Base-by-base conservation (phyloP, 176 grass and related monocot genomes). In the Luzula sylvatica region DNA sequence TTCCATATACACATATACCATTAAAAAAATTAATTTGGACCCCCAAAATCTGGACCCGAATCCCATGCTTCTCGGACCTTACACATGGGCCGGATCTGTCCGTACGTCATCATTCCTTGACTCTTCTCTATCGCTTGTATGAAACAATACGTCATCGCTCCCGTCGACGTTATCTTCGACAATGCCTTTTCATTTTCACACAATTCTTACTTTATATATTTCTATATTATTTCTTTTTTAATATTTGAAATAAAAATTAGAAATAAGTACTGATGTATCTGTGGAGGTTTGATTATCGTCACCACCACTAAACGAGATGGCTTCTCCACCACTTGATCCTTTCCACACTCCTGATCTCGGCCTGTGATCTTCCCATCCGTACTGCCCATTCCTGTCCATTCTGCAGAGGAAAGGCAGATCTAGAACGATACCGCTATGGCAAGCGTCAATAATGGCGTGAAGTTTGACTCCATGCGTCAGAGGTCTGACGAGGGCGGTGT, bases 101-200 rank as follows among this genome's bases (percentile, higher is more conserved):
- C n/a, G 24, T 98, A 98, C 24, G 92, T 98, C 21, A 47, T 64
- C 23, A 72, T 50, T 8, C 27, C 92, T 25, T 98, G 53, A 9
- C 30, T 9, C 42, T 55, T 68, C 62, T 72, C 39, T 50, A 92
- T 19, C 0, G 87, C 81, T 35, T 39, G 75, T 38, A 92, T 71
- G 81, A 92, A 86, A 60, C 87, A 85, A 73, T 86, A 52, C 12
- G 87, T 92, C 87, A 92, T 92, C 17, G 87, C 87, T 3, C 81
- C 87, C 1, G 79, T 75, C 2, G 64, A 43, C 1, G 64, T 18
- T 6, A 55, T 27, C 0, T 71, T 65, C 0, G 80, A 4, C 17
- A 86, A 75, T 0, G 49, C 71, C 86, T 89, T 61, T 28, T 15
- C 20, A 2, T 15, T 14, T 53, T 23, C 11, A 53, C 9, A 35